Evolutionary conservation across 257 asterid species (phyloP), one percentile per base, ranked within the genome.

Genomic region (Nicotiana tomentosiformis): DNA sequence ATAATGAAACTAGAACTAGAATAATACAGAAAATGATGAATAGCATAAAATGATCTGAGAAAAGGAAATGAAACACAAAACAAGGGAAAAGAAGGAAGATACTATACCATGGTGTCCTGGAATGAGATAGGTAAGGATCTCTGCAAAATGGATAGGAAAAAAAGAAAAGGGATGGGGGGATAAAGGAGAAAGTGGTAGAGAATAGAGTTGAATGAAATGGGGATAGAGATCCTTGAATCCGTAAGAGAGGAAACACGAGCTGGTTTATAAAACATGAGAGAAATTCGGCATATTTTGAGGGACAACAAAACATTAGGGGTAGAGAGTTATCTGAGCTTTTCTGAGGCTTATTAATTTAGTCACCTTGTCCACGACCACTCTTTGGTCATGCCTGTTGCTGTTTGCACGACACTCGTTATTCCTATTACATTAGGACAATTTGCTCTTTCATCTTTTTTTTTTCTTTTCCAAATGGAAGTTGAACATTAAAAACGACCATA

Each of bases 161-260:
- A 11, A 53, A 39, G 57, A 56, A 33, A 82, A 0, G 5, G 57
- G 56, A 11, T 26, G 5, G 2, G 56, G 9, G 32, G 35, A 29
- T 79, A 83, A 76, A 81, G 77, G 77, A 82, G 65, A 79, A 81
- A 81, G 56, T 66, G 76, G 57, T 82, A 77, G 33, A 56, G 66
- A 67, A 65, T 32, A 12, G 74, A 66, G 30, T 10, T 16, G 82
- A 77, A 81, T 69, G 84, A 83, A 84, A 76, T 80, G 12, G 69
- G 29, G 82, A 83, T 83, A 86, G 86, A 87, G 89, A 86, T 87
- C 86, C 85, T 85, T 85, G 91, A 86, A 83, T 55, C 77, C 70
- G 70, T 66, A 82, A 77, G 77, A 70, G n/a, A 66, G 43, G 61
- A 51, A 20, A 39, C 43, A 68, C 32, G 69, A 78, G 68, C 85